These are phyloP conservation scores for Trypanosoma melophagium DNA, from an alignment of 208 protist species.

Conservation along the genomic window DNA sequence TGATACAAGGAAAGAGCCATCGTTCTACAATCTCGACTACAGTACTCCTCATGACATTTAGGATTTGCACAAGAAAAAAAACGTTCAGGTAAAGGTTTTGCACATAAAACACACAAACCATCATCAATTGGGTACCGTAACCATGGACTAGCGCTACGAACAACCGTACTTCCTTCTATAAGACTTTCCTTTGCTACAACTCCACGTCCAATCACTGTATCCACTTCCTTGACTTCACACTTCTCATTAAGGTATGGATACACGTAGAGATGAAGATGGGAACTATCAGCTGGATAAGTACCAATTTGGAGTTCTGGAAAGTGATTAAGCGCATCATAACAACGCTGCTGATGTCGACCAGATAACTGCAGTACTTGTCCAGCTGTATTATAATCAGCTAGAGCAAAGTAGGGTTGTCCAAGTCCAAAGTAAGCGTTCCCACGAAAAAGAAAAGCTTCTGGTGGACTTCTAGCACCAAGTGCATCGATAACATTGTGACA, in stretches of 20 bases:
- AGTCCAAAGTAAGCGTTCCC: slow-evolving; percentile 87
- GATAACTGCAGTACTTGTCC: slow-evolving; percentile 58
- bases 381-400: slow-evolving; percentile 85
- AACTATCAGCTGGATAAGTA: slow-evolving; percentile 61
- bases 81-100: slow-evolving; percentile 56
- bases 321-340: slow-evolving; percentile 37
- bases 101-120: slow-evolving; percentile 60
- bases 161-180: slow-evolving; percentile 30
- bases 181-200: slow-evolving; percentile 51
- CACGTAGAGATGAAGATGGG: slow-evolving; percentile 80
- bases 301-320: slow-evolving; percentile 67
- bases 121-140: slow-evolving; percentile 69
- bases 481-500: slow-evolving; percentile 82
- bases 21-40: slow-evolving; percentile 76
- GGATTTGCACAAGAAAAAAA: slow-evolving; percentile 64
- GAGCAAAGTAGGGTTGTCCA: slow-evolving; percentile 77
- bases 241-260: slow-evolving; percentile 54
- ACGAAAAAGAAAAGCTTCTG: slow-evolving; percentile 83
- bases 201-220: slow-evolving; percentile 41
- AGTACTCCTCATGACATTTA: slow-evolving; percentile 89
- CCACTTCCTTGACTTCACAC: slow-evolving; percentile 39
- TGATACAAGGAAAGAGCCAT: slow-evolving; percentile 68
- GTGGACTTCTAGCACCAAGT: slow-evolving; percentile 66
- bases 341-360: slow-evolving; percentile 56
- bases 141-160: slow-evolving; percentile 58